Conservation (phyloP, 164 flowering plant genomes). For the Warburgia ugandensis region DNA sequence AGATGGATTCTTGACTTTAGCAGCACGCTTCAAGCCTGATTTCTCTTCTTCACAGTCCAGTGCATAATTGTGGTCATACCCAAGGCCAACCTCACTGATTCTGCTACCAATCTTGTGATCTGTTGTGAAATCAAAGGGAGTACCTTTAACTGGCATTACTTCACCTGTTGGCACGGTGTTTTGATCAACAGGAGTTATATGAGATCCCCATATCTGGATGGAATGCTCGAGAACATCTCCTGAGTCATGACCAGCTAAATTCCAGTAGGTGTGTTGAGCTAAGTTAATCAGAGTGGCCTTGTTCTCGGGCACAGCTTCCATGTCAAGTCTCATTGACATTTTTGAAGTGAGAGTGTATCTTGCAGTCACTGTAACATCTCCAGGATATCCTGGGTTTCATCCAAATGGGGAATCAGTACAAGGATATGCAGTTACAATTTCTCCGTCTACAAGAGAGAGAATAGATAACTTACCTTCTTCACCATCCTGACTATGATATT, state of each 20-base stretch:
- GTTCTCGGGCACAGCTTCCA: conserved; percentile 80
- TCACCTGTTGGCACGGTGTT: conserved; percentile 79
- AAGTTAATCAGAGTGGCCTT: conserved; percentile 80
- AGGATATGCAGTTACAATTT: neutral
- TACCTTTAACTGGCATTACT: conserved; percentile 72
- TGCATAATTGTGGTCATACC: conserved; percentile 89
- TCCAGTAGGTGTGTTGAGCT: conserved; percentile 97
- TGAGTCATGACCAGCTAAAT: conserved; percentile 76
- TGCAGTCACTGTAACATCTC: conserved; percentile 69
- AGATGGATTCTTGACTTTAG: conserved; percentile 57
- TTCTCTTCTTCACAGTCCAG: conserved; percentile 73
- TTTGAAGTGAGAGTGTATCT: conserved; percentile 70
- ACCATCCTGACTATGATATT: conserved; percentile 72
- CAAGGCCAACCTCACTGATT: conserved; percentile 64
- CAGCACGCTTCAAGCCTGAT: conserved; percentile 67
- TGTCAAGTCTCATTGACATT: conserved; percentile 77
- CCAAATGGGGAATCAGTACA: conserved; percentile 4
- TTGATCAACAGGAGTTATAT: conserved; percentile 77
- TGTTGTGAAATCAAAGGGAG: conserved; percentile 72
- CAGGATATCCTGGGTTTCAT: conserved; percentile 69
- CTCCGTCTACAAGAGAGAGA: neutral
- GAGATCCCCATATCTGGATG: conserved; percentile 64
- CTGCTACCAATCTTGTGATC: conserved; percentile 57
- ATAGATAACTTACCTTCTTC: conserved; percentile 65
- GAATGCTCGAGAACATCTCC: conserved; percentile 70